Evolutionary conservation across 2,329 filamentous ascomycete species (phyloP).

Genomic region (Chrysosporium keratinophilum): DNA sequence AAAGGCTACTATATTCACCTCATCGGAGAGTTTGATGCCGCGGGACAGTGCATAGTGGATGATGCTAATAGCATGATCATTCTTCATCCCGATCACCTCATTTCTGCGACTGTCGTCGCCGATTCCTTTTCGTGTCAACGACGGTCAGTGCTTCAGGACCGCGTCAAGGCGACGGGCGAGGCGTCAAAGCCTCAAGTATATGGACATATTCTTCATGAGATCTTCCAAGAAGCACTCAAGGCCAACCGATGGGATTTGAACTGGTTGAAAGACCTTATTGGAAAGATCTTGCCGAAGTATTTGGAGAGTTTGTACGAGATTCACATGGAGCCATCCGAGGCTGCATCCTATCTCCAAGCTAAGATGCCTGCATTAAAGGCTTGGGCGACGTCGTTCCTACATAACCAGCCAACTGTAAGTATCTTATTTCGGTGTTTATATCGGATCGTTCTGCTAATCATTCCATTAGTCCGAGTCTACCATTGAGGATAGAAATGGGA

Average conservation of each 20-base stretch:
- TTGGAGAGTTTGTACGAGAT: conserved; percentile 86
- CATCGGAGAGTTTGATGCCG: conserved; percentile 61
- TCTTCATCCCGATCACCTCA: conserved; percentile 85
- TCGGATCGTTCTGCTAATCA: not conserved
- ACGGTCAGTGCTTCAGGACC: conserved; percentile 84
- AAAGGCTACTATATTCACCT: conserved; percentile 73
- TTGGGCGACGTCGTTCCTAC: conserved; percentile 78
- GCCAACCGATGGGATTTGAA: conserved; percentile 66
- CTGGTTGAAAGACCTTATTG: conserved; percentile 58
- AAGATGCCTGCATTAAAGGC: conserved; percentile 71
- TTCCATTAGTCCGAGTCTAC: conserved; percentile 52
- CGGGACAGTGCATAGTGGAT: conserved; percentile 69
- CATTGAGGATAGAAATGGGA: conserved; percentile 68
- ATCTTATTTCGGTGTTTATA: not conserved
- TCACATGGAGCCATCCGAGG: conserved; percentile 60
- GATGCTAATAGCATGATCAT: conserved; percentile 77
- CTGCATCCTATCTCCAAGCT: conserved; percentile 66
- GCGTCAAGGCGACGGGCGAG: conserved; percentile 81
- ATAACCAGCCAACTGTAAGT: conserved; percentile 55
- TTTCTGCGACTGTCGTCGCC: conserved; percentile 90
- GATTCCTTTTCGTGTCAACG: conserved; percentile 89
- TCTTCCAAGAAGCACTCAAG: conserved; percentile 84
- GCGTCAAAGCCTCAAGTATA: conserved; percentile 75
- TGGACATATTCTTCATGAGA: conserved; percentile 84
- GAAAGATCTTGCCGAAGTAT: conserved; percentile 61